Evolutionary conservation across 2,329 filamentous ascomycete species (phyloP), one percentile per base, ranked within the genome.

Genomic region (Akanthomyces lecanii): DNA sequence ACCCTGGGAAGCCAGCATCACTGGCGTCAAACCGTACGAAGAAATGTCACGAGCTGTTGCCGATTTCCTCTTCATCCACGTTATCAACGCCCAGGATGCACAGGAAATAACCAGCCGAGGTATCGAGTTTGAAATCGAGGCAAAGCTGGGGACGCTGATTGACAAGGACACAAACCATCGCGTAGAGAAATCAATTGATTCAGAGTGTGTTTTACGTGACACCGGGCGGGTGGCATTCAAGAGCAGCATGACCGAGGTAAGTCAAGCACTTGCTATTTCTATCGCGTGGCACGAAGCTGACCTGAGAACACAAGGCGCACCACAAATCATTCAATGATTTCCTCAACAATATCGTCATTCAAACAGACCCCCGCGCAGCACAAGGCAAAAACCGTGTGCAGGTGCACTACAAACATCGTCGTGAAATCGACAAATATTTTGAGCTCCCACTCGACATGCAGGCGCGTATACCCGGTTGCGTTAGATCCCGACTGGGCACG

Each of bases 61-160:
- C 65, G 90, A 96, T 71, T 96, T 92, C 69, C 78, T 97, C 12
- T 96, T 88, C 71, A 73, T 85, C 54, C 81, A 89, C 62, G 88
- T 95, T 21, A 82, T 95, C 7, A 79, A 82, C 58, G 86, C 87
- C 65, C 80, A 83, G n/a, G 85, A 90, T 67, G 81, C 87, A 44
- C 82, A 82, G 38, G 86, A 89, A 67, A 83, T 89, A 23, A 75
- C 79, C 18, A 83, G 83, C 58, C 82, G 84, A 18, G 86, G 86
- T 7, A 88, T 92, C 16, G 84, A 91, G 65, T 87, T 97, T 60
- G 95, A 99, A 75, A 90, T 99, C 61, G 95, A 99, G 77, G 95
- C 92, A 11, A 98, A 98, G 75, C 81, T 98, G 54, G 95, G 95
- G 21, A 89, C 87, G 30, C 81, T 98, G 16, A 85, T 94, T 63